A percentile compares a stretch with the other conserved stretches of the same genome.
These are phyloP conservation scores for Breviolum minutum DNA, from an alignment of 73 alveolate genomes.

Conservation along the genomic window DNA sequence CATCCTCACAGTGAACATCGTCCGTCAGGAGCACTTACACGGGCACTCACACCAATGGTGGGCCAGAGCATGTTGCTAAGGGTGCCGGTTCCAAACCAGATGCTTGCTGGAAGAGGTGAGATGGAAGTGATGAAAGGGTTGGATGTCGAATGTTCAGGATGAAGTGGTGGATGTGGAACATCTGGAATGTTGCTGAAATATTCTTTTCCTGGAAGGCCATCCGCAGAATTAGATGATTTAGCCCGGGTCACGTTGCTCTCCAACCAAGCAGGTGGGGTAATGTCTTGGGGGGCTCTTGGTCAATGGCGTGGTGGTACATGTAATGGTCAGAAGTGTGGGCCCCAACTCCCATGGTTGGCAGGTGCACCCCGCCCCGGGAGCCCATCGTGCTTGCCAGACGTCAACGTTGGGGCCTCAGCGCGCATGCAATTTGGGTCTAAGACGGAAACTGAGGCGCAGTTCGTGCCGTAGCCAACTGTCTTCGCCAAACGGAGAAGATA, in stretches of 20 bases:
- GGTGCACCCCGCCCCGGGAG: not conserved
- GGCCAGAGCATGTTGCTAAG: constrained; percentile 81
- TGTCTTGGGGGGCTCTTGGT: not conserved
- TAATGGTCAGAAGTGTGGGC: not conserved
- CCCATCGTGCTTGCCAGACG: constrained; percentile 52
- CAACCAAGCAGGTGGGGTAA: not conserved
- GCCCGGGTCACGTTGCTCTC: constrained; percentile 53
- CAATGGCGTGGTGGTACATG: not conserved
- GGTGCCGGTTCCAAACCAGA: not conserved
- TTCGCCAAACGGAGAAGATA: no score
- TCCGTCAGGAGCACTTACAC: constrained; percentile 78
- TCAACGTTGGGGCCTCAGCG: not conserved
- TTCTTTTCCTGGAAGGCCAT: not conserved
- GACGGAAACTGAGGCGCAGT: no score
- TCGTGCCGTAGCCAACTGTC: no score
- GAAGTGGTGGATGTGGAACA: not conserved
- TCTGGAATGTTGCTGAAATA: no score
- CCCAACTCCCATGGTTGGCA: not conserved
- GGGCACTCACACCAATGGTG: constrained; percentile 72
- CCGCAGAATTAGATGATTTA: constrained; percentile 27
- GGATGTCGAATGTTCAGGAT: not conserved
- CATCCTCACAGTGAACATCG: not conserved
- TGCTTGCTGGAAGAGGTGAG: not conserved
- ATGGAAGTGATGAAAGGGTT: not conserved
- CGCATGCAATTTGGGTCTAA: no score